These are phyloP conservation scores for Fusarium sp. DNA, from an alignment of 2,329 filamentous ascomycete genomes.

Conservation along the genomic window DNA sequence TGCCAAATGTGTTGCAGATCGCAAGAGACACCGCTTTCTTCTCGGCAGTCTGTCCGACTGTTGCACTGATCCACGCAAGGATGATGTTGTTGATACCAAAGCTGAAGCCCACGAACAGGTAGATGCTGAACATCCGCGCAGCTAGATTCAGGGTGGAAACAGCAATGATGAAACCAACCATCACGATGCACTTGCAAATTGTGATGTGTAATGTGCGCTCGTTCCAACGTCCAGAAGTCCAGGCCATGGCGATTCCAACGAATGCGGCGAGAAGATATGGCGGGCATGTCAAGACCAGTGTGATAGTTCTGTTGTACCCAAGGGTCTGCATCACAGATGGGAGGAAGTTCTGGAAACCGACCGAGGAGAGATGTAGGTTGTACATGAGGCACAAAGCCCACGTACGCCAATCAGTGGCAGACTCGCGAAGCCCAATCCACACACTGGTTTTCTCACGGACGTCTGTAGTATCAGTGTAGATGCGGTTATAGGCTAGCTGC, in stretches of 20 bases:
- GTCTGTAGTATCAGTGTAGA: constrained; percentile 49
- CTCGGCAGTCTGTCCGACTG: constrained; percentile 60
- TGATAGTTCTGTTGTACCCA: constrained; percentile 60
- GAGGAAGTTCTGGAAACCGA: constrained; percentile 50
- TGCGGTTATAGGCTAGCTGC: constrained; percentile 58
- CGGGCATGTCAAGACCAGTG: constrained; percentile 63
- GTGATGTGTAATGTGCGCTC: constrained; percentile 48
- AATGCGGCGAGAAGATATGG: constrained; percentile 61
- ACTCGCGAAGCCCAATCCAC: constrained; percentile 47
- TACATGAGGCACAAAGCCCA: constrained; percentile 49
- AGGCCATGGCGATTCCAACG: constrained; percentile 32
- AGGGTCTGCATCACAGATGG: constrained; percentile 59
- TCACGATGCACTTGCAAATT: constrained; percentile 55
- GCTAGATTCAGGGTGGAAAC: constrained; percentile 44
- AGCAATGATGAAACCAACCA: constrained; percentile 46
- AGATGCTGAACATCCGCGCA: constrained; percentile 48
- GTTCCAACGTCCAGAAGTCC: constrained; percentile 59
- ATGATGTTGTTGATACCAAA: constrained; percentile 60
- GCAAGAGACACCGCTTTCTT: constrained; percentile 54
- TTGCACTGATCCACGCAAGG: constrained; percentile 57
- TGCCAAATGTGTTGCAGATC: constrained; percentile 37
- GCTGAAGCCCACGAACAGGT: constrained; percentile 56
- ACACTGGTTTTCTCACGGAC: constrained; percentile 55
- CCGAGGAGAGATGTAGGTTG: constrained; percentile 44
- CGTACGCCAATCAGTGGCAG: constrained; percentile 47